phyloP scores from a whole-genome alignment of 805 yeast species.

The Metschnikowia henanensis region DNA sequence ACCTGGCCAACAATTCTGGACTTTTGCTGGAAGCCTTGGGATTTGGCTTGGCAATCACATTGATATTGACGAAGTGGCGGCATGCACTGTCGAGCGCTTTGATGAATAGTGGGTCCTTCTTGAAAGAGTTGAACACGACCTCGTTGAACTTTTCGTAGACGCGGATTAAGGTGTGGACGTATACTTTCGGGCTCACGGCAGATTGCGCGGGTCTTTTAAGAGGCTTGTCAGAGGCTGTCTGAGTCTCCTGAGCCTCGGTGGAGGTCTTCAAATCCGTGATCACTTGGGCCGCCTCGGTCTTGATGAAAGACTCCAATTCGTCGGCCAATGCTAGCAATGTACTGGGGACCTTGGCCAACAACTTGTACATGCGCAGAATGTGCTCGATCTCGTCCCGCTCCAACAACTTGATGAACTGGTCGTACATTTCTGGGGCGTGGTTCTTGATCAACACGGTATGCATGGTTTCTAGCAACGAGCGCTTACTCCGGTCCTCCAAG shows the following conservation, averaged over 20 bases:
- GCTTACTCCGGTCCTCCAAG: conserved; percentile 83
- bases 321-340: conserved; percentile 79
- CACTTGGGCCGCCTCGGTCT: conserved; percentile 46
- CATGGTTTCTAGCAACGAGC: conserved; percentile 71
- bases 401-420: conserved; percentile 72
- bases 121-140: conserved; percentile 67
- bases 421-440: conserved; percentile 74
- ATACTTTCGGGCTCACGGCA: conserved; percentile 69
- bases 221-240: conserved; percentile 16
- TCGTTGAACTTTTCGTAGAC: conserved; percentile 68
- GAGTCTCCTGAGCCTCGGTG: conserved; percentile 25
- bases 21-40: conserved; percentile 69
- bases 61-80: conserved; percentile 76
- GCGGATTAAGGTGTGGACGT: conserved; percentile 72
- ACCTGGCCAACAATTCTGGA: conserved; percentile 88
- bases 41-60: conserved; percentile 72
- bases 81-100: conserved; percentile 91
- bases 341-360: conserved; percentile 75
- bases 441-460: conserved; percentile 75
- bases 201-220: conserved; percentile 21
- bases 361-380: conserved; percentile 71
- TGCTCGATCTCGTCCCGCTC: conserved; percentile 72
- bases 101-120: conserved; percentile 72
- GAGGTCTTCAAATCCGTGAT: conserved; percentile 52
- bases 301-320: conserved; percentile 71